Evolutionary conservation across 2,329 filamentous ascomycete genomes (phyloP).

Genomic region (Trichophyton rubrum): DNA sequence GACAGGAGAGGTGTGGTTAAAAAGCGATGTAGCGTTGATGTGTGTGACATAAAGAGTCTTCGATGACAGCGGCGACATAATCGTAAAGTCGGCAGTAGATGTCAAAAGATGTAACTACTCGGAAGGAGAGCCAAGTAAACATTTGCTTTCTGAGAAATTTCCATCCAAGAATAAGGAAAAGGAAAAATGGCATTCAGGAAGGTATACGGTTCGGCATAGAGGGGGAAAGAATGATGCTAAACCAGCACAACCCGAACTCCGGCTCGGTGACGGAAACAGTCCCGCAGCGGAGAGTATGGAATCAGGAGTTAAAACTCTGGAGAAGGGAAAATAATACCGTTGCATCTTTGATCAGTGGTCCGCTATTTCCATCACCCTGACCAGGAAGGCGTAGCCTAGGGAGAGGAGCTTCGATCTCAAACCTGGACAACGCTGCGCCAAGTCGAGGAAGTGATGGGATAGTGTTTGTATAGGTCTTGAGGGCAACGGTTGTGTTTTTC

Average conservation of each 20-base stretch:
- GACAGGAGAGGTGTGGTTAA: slow-evolving; percentile 65
- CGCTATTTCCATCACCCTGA: slow-evolving; percentile 34
- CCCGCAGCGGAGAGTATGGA: background rate
- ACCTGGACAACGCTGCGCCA: slow-evolving; percentile 57
- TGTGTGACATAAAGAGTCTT: slow-evolving; percentile 65
- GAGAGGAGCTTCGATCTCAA: slow-evolving; percentile 59
- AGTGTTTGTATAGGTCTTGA: slow-evolving; percentile 57
- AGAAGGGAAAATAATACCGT: slow-evolving; percentile 38
- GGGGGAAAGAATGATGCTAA: background rate
- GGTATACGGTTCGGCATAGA: background rate
- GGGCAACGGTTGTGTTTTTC: slow-evolving; percentile 65
- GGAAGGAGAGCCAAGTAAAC: slow-evolving; percentile 2
- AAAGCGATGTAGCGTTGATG: slow-evolving; percentile 74
- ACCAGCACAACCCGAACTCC: background rate
- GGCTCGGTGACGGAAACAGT: background rate
- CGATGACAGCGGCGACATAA: slow-evolving; percentile 63
- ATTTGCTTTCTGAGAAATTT: background rate
- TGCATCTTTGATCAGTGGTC: slow-evolving; percentile 64
- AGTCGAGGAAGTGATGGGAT: slow-evolving; percentile 63
- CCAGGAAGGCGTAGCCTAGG: slow-evolving; percentile 50
- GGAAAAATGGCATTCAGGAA: background rate
- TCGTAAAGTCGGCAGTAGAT: slow-evolving; percentile 71
- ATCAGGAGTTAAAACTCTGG: slow-evolving; percentile 7
- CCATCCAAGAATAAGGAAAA: background rate
- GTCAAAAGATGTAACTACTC: slow-evolving; percentile 61